Conservation (phyloP, 495 filamentous ascomycete genomes). For the Staphylotrichum tortipilum region DNA sequence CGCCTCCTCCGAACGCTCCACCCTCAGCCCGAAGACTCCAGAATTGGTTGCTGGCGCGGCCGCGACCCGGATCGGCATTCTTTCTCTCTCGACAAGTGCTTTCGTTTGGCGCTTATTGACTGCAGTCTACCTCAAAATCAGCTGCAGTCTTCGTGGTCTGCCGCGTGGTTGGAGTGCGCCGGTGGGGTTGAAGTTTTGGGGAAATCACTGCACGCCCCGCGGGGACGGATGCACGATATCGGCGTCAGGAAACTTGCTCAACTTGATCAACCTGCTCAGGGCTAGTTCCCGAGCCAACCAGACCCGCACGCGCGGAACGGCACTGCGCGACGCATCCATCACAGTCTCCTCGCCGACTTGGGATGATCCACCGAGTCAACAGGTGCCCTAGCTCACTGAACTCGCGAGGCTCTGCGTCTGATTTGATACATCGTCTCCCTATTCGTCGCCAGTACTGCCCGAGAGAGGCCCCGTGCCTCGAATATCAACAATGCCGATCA, state of each 20-base stretch:
- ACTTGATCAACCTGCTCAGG: conserved; percentile 3
- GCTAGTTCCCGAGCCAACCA: not conserved
- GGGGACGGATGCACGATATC: not conserved
- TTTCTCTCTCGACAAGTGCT: no score
- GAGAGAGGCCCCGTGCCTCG: not conserved
- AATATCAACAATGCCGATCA: conserved; percentile 41
- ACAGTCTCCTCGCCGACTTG: not conserved
- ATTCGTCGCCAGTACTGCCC: conserved; percentile 4
- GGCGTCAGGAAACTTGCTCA: conserved; percentile 1
- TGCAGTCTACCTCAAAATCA: no score
- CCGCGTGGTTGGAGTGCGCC: not conserved
- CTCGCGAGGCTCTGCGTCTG: not conserved
- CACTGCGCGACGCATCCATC: not conserved
- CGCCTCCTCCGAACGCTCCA: no score
- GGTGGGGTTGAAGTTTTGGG: not conserved
- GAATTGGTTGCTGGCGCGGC: no score
- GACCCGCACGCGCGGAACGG: not conserved
- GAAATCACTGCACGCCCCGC: not conserved
- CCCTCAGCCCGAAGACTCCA: no score
- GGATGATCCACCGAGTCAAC: not conserved
- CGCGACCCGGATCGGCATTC: no score
- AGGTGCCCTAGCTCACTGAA: not conserved
- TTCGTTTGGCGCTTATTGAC: not conserved
- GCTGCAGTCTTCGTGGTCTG: no score
- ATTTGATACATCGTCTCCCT: not conserved